Evolutionary conservation across 73 alveolate genomes (phyloP), one percentile per base, ranked within the genome.

Genomic region (Paramecium caudatum): DNA sequence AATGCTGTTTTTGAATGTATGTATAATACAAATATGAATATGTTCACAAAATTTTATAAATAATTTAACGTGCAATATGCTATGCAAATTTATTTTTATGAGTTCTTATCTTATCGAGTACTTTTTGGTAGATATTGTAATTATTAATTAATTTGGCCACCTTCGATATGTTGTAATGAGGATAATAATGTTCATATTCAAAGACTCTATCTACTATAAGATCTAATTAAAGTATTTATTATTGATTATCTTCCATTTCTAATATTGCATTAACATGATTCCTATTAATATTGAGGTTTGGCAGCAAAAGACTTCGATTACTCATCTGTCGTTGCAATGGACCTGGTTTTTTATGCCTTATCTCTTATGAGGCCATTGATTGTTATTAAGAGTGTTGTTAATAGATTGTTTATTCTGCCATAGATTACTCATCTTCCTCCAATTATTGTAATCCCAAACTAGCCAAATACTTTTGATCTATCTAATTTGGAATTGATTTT

Each of bases 1-100:
- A 86, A 4, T 63, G 90, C 65, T 86, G 93, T 19, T 65, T 86
- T 30, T 86, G 93, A 86, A 30, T 10, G 4, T 15, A 33, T 16
- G 37, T 30, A 3, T 36, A 21, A 5, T 25, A 3, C n/a, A 15
- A 82, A 49, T 21, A 55, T 19, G 5, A 55, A 55, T 5, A 16
- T 9, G 30, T 10, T 55, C 80, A 55, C 30, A 55, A 10, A 5
- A 55, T 23, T 55, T 55, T 55, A 55, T 55, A 55, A 37, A 55
- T 55, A 27, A 55, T 55, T 55, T 55, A 23, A 16, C 80, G 41
- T 13, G 83, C 83, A n/a, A 65, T 65, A 36, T 33, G 34, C 15
- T 30, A 1, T 30, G 83, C 83, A 65, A 65, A 65, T 65, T 65
- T 65, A 5, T 33, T 65, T 16, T 36, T 65, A 3, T 65, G 83